Base-by-base conservation (phyloP, 495 filamentous ascomycete genomes). In the Staphylotrichum longicolle region DNA sequence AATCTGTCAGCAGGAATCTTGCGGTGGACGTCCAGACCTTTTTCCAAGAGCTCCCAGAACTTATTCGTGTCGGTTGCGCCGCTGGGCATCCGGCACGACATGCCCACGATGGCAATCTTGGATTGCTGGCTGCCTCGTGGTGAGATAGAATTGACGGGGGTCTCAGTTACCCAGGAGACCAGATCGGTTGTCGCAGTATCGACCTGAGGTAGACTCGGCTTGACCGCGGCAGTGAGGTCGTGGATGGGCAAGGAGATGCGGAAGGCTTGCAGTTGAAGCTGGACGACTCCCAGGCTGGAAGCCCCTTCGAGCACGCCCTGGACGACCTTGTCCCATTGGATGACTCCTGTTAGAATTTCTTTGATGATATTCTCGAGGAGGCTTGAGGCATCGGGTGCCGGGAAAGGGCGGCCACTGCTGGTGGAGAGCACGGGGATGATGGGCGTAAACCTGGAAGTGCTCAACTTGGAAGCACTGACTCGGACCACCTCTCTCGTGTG, bases 31-130 rank as follows among this genome's bases (percentile, higher is more conserved):
- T 78, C 78, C 15, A 87, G 80, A 3, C 89, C 88, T 63, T 87
- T 83, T 54, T 86, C 82, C 2, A 91, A 75, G 1, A 91, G 74
- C 15, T 88, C 83, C 89, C 89, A 91, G 60, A 91, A 82, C 9
- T 81, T 82, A 46, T 89, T 85, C 35, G 52, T 54, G 12, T 82
- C 77, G 61, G 82, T 83, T 4, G 81, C 79, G 2, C 86, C 84
- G 50, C 86, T 86, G 3, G 89, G 89, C 65, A 92, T 88, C 60
- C 89, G 78, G 40, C 88, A 85, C 2, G 88, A 87, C 77, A 90
- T 85, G 51, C 88, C 89, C 49, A 92, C 10, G 37, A 39, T 10
- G 89, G 89, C 65, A 48, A 92, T 68, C 60, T 77, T 77, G 59
- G 62, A 68, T 56, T 72, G 72, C 8, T 11, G 42, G 8, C 5